Percentiles rank a stretch among this genome's conserved stretches.
Evolutionary conservation across 345 rosid genomes (phyloP).

Genomic region (Eucalyptus pumila): DNA sequence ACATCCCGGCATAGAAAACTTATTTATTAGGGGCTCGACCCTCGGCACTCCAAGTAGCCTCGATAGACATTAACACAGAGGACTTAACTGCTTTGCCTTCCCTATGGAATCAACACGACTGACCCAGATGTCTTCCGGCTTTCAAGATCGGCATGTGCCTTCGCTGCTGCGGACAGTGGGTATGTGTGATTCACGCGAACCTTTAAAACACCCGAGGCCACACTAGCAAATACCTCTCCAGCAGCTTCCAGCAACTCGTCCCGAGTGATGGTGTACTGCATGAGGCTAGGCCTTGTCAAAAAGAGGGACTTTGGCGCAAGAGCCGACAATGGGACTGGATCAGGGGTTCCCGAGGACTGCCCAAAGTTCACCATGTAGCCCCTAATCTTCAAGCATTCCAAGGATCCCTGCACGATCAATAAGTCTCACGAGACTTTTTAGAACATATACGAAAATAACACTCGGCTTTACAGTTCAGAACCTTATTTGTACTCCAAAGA

Average conservation of each 20-base stretch:
- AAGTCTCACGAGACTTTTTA: neutral
- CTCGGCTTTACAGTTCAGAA: neutral
- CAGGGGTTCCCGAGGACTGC: constrained; percentile 72
- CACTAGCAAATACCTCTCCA: constrained; percentile 54
- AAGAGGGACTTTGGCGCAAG: constrained; percentile 61
- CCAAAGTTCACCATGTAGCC: constrained; percentile 89
- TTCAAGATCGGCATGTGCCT: constrained; percentile 75
- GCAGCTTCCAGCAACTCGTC: constrained; percentile 74
- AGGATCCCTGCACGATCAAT: constrained; percentile 45
- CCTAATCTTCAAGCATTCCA: constrained; percentile 63
- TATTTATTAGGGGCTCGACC: neutral
- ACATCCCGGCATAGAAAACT: neutral
- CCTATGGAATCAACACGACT: constrained; percentile 60
- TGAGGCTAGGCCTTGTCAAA: constrained; percentile 73
- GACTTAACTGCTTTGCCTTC: neutral
- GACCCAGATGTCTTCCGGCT: constrained; percentile 64
- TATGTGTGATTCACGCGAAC: constrained; percentile 67
- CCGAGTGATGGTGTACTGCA: constrained; percentile 57
- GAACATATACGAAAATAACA: neutral
- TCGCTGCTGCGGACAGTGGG: constrained; percentile 59
- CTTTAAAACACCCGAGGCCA: constrained; percentile 46
- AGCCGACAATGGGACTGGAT: constrained; percentile 67
- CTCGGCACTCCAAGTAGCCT: neutral
- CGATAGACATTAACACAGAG: neutral
- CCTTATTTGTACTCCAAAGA: neutral